Percentiles rank a stretch among this genome's conserved stretches.
Evolutionary conservation across 306 rosid genomes (phyloP).

Genomic region (Fragaria iinumae): DNA sequence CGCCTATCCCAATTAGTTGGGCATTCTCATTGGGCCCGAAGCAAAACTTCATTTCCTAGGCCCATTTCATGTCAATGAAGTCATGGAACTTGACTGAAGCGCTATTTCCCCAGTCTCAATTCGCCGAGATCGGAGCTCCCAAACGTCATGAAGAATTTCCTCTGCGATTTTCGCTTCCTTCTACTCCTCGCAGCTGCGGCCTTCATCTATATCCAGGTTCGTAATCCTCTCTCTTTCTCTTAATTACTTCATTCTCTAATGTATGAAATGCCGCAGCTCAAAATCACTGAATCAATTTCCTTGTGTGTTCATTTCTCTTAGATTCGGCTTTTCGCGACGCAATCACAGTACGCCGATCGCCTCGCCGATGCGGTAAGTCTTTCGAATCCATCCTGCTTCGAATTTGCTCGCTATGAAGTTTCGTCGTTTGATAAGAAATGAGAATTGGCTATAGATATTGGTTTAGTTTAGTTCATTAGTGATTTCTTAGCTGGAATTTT

Average conservation of each 20-base stretch:
- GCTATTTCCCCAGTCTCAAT: no score
- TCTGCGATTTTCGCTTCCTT: conserved; percentile 84
- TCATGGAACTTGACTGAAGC: background rate
- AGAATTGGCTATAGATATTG: background rate
- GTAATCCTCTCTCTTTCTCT: conserved; percentile 8
- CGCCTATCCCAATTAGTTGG: background rate
- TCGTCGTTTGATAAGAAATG: conserved; percentile 10
- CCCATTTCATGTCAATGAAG: background rate
- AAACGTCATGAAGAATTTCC: conserved; percentile 47
- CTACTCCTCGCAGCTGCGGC: conserved; percentile 69
- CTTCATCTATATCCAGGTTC: conserved; percentile 89
- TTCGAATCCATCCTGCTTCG: background rate
- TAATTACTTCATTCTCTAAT: background rate
- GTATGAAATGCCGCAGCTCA: background rate
- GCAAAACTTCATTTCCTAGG: no score
- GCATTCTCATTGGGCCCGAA: no score
- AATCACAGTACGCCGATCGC: conserved; percentile 87
- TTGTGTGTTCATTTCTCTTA: conserved; percentile 20
- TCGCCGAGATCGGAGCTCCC: conserved; percentile 17
- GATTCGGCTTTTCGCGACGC: conserved; percentile 85
- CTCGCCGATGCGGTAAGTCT: conserved; percentile 78
- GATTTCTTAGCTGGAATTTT: background rate
- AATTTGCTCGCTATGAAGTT: no score
- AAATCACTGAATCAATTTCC: background rate
- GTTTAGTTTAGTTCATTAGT: background rate